These are phyloP conservation scores for Hyparrhenia diplandra DNA, from an alignment of 176 grass and related monocot genomes.

Conservation along the genomic window DNA sequence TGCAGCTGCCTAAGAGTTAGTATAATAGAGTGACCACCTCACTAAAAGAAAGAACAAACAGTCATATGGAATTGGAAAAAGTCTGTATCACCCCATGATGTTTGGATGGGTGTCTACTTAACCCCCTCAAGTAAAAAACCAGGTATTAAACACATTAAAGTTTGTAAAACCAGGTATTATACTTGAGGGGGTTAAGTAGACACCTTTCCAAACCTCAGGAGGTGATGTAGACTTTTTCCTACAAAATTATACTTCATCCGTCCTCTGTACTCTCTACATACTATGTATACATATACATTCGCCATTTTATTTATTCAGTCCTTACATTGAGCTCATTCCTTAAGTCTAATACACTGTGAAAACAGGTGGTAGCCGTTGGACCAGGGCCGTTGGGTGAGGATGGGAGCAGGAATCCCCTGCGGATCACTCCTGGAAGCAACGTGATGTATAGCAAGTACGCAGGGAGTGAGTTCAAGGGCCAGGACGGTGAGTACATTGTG, in stretches of 20 bases:
- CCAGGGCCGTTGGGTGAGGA: slow-evolving; percentile 50
- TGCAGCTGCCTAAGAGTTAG: background rate
- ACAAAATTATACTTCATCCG: background rate
- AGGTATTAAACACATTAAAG: too few relatives aligned
- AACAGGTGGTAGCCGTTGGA: slow-evolving; percentile 47
- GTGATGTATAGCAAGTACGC: slow-evolving; percentile 61
- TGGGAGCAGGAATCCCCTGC: slow-evolving; percentile 44
- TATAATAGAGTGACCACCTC: background rate
- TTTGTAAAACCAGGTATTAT: too few relatives aligned
- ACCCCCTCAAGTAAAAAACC: too few relatives aligned
- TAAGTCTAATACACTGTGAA: background rate
- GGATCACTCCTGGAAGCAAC: slow-evolving; percentile 37
- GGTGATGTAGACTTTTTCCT: too few relatives aligned
- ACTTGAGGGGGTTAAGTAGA: too few relatives aligned
- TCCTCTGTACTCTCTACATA: background rate
- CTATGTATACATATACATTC: too few relatives aligned
- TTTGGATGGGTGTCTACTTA: too few relatives aligned
- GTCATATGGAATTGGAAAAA: too few relatives aligned
- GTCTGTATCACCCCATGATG: too few relatives aligned
- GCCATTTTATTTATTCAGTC: background rate
- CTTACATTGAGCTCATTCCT: background rate
- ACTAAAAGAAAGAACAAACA: background rate
- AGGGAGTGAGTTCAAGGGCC: slow-evolving; percentile 57
- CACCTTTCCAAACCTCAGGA: too few relatives aligned
- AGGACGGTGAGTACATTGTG: slow-evolving; percentile 55